These are phyloP conservation scores for Meripilus lineatus DNA, from an alignment of 1,284 basidiomycete species.

Conservation along the genomic window DNA sequence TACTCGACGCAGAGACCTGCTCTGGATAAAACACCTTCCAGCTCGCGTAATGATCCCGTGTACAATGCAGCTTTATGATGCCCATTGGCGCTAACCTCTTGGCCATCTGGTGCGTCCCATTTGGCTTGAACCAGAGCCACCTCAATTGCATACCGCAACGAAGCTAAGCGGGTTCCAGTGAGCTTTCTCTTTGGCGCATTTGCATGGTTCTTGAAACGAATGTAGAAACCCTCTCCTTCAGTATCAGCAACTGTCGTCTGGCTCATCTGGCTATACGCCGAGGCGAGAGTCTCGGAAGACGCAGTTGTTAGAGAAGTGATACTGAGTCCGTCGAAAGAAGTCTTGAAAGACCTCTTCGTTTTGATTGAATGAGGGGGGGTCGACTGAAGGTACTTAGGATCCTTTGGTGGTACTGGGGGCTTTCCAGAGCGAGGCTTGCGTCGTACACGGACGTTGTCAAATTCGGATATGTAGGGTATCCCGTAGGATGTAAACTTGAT, in stretches of 20 bases:
- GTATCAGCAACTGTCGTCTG: too few species aligned
- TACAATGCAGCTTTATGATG: too few species aligned
- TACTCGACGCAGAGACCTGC: too few species aligned
- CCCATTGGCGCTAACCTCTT: slow-evolving; percentile 15
- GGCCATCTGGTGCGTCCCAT: slow-evolving; percentile 34
- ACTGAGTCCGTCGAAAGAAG: too few species aligned
- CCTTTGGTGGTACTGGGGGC: slow-evolving; percentile 7
- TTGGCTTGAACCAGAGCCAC: slow-evolving; percentile 42
- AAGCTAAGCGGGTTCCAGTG: slow-evolving; percentile 30
- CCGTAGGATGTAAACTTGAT: slow-evolving; percentile 40
- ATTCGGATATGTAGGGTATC: slow-evolving; percentile 37
- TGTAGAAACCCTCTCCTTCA: slow-evolving; percentile 30
- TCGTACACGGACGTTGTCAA: slow-evolving; percentile 35
- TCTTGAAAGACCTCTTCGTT: too few species aligned
- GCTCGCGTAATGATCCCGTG: too few species aligned
- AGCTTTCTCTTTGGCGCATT: slow-evolving; percentile 19
- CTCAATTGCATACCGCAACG: slow-evolving; percentile 37
- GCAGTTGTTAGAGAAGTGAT: slow-evolving; percentile 18
- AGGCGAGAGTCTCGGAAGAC: slow-evolving; percentile 22
- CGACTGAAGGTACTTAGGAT: too few species aligned
- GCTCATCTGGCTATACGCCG: slow-evolving; percentile 4
- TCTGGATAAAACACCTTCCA: too few species aligned
- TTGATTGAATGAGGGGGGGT: too few species aligned
- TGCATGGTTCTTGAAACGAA: slow-evolving; percentile 29
- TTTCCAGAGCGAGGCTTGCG: slow-evolving; percentile 16